A percentile compares a stretch with the other conserved stretches of the same genome.
Evolutionary conservation across 2,329 filamentous ascomycete genomes (phyloP).

Genomic region (Arthrinium phaeospermum): DNA sequence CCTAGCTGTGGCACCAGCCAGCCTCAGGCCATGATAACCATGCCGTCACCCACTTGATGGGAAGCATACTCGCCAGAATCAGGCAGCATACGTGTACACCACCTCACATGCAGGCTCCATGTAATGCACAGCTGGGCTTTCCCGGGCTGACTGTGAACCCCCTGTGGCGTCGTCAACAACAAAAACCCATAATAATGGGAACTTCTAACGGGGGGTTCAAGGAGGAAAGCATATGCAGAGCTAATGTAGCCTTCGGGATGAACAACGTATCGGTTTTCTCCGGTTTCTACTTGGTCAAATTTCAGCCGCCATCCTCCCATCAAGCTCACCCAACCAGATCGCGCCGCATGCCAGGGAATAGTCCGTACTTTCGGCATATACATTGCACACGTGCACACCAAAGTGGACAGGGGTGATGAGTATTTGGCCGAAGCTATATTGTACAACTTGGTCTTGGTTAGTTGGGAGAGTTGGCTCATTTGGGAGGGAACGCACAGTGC

Average conservation of each 20-base stretch:
- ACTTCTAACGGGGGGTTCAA: not conserved
- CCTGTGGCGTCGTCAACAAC: not conserved
- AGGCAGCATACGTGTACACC: not conserved
- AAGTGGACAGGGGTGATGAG: not conserved
- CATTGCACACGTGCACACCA: not conserved
- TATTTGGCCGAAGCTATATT: not conserved
- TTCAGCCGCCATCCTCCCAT: not conserved
- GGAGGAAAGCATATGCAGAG: not conserved
- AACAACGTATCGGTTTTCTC: conserved; percentile 6
- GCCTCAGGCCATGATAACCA: not conserved
- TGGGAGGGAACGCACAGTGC: not conserved
- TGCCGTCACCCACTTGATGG: not conserved
- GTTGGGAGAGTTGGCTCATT: not conserved
- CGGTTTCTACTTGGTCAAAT: not conserved
- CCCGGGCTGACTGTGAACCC: not conserved
- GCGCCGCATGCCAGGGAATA: not conserved
- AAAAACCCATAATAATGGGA: not conserved
- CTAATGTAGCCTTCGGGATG: conserved; percentile 7
- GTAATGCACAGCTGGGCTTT: not conserved
- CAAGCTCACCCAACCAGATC: not conserved
- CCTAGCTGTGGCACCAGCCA: not conserved
- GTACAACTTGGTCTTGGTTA: not conserved
- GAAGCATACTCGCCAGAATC: not conserved
- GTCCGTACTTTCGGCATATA: not conserved
- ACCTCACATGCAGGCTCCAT: not conserved